phyloP scores from a whole-genome alignment of 805 yeast genomes.

The Yarrowia sp. region DNA sequence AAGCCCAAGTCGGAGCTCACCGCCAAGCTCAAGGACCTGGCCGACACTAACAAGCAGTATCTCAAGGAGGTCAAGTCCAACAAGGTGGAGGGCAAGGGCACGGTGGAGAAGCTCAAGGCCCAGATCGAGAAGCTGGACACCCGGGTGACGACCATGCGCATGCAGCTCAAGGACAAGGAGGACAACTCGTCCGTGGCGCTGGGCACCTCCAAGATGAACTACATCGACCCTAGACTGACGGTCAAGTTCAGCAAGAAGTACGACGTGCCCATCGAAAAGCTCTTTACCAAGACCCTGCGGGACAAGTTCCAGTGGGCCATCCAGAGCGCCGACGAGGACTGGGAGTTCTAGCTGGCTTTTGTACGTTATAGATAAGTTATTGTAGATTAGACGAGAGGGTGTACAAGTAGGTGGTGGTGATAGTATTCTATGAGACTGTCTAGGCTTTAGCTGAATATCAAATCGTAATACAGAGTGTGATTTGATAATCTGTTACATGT shows the following conservation, averaged over 20 bases:
- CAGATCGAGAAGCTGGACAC: constrained; percentile 77
- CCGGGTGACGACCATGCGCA: constrained; percentile 68
- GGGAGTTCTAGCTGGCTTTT: constrained; percentile 68
- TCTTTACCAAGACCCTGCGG: constrained; percentile 87
- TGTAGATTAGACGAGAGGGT: constrained; percentile 5
- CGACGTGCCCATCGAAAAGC: constrained; percentile 88
- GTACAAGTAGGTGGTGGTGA: no score
- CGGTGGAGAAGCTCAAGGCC: constrained; percentile 72
- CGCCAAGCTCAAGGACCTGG: constrained; percentile 61
- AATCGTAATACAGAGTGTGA: no score
- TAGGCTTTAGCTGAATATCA: no score
- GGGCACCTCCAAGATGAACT: constrained; percentile 92
- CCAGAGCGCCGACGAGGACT: constrained; percentile 83
- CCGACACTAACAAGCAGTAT: constrained; percentile 54
- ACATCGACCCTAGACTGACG: constrained; percentile 91
- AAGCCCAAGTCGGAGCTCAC: constrained; percentile 64
- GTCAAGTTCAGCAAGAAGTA: constrained; percentile 87
- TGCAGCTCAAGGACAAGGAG: constrained; percentile 88
- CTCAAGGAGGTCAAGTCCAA: constrained; percentile 65
- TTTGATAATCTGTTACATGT: no score
- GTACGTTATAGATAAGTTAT: constrained; percentile 37
- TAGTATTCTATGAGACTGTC: no score
- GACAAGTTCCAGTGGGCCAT: constrained; percentile 97
- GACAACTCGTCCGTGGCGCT: constrained; percentile 93
- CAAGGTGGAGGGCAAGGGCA: constrained; percentile 59